phyloP scores from a whole-genome alignment of 208 protist genomes.

The Crithidia fasciculata region DNA sequence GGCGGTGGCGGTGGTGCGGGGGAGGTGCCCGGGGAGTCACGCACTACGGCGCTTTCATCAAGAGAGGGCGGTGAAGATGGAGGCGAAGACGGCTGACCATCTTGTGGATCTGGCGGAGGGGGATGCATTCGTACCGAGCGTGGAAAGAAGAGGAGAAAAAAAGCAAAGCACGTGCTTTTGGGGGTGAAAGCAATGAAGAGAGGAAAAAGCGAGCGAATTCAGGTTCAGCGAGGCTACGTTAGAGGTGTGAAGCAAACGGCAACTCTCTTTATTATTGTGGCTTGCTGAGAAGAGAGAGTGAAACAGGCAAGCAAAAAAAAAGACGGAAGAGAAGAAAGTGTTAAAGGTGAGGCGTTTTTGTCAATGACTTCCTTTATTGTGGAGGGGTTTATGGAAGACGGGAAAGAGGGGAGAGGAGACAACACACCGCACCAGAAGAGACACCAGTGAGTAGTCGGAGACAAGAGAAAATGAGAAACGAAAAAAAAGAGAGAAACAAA shows the following conservation, averaged over 20 bases:
- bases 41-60: too few species aligned
- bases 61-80: too few species aligned
- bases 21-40: neutral
- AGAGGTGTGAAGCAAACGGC: neutral
- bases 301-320: neutral
- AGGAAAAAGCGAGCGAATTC: too few species aligned
- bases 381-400: neutral
- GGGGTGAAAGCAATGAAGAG: too few species aligned
- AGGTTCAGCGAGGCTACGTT: too few species aligned
- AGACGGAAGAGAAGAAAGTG: neutral
- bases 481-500: neutral
- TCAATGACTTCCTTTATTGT: neutral
- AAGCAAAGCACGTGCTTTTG: too few species aligned
- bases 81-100: too few species aligned
- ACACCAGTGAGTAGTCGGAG: neutral
- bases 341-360: neutral
- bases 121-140: too few species aligned
- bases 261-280: neutral
- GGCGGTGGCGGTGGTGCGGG: neutral
- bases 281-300: neutral
- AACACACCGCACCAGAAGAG: neutral
- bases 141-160: too few species aligned
- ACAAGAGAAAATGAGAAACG: neutral
- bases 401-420: neutral
- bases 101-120: too few species aligned